phyloP scores from a whole-genome alignment of 2,329 filamentous ascomycete species.

The Achaetomium macrosporum region DNA sequence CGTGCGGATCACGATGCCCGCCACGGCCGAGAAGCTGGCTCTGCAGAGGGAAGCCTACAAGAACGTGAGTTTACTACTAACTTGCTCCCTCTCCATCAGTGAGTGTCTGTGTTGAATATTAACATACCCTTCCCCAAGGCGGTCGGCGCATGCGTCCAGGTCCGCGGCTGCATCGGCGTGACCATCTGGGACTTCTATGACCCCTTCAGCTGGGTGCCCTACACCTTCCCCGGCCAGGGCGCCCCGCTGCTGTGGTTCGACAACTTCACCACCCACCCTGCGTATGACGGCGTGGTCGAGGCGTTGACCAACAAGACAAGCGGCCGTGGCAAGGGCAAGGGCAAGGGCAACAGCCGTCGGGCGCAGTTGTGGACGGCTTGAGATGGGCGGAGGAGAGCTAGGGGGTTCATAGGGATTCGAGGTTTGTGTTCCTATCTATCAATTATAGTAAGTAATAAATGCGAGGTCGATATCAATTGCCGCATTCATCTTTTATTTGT shows the following conservation, averaged over 20 bases:
- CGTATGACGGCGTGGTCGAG: conserved; percentile 23
- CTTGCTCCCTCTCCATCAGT: neutral
- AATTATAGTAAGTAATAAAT: neutral
- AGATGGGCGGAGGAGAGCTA: neutral
- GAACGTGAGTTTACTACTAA: conserved; percentile 15
- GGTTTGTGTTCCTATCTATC: neutral
- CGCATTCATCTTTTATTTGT: no score
- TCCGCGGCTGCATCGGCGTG: conserved; percentile 36
- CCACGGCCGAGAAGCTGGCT: conserved; percentile 34
- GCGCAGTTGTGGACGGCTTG: neutral
- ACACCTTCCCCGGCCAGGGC: conserved; percentile 32
- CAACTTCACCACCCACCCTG: conserved; percentile 27
- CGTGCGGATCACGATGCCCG: conserved; percentile 40
- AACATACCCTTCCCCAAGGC: conserved; percentile 13
- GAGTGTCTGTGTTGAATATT: neutral
- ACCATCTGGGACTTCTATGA: conserved; percentile 41
- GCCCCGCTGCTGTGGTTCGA: conserved; percentile 33
- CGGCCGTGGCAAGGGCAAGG: no score
- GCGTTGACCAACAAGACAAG: conserved; percentile 21
- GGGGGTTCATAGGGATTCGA: no score
- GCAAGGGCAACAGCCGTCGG: conserved; percentile 2
- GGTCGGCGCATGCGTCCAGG: conserved; percentile 31
- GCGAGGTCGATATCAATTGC: no score
- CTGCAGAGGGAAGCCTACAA: conserved; percentile 44
- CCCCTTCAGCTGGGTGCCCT: conserved; percentile 37